Conservation (phyloP, 2,329 filamentous ascomycete genomes). For the Botrytis sinoallii region DNA sequence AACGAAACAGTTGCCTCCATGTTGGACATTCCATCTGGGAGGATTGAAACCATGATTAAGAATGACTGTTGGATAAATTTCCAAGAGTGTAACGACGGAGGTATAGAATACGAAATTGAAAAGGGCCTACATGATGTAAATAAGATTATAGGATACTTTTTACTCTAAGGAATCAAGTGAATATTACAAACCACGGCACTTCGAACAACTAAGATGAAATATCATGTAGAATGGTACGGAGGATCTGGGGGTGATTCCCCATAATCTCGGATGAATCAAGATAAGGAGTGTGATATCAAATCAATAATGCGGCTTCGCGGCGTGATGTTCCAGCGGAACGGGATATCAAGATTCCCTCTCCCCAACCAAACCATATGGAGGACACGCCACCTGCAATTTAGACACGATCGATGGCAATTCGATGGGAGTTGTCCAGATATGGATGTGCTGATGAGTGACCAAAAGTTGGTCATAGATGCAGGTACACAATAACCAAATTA, state of each 20-base stretch:
- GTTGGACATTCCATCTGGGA: constrained; percentile 5
- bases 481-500: background rate
- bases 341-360: background rate
- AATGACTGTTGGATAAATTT: background rate
- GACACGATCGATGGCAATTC: background rate
- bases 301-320: background rate
- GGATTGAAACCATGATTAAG: background rate
- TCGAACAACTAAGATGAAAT: background rate
- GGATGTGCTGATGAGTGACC: background rate
- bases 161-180: background rate
- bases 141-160: background rate
- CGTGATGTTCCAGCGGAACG: background rate
- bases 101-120: background rate
- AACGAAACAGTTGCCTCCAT: constrained; percentile 2
- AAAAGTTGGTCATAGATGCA: background rate
- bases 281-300: background rate
- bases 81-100: background rate
- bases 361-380: background rate
- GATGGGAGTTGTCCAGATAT: background rate
- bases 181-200: constrained; percentile 1
- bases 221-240: background rate
- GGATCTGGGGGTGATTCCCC: background rate
- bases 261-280: constrained; percentile 1
- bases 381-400: background rate
- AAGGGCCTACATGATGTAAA: background rate